These are phyloP conservation scores for Blepharisma undulans DNA, from an alignment of 169 alveolate species.

Conservation along the genomic window DNA sequence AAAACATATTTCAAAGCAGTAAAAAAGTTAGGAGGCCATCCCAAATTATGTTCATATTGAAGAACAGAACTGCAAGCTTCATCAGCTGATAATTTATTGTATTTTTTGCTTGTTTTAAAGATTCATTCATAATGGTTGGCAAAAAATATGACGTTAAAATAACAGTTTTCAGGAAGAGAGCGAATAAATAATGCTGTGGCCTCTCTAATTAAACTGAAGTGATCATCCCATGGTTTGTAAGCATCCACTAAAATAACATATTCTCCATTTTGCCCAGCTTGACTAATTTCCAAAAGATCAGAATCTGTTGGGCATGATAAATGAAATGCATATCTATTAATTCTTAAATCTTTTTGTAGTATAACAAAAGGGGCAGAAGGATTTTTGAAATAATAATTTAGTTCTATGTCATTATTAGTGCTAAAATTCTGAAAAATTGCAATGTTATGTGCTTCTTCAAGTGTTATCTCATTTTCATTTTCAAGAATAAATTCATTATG, in stretches of 20 bases:
- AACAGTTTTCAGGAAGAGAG: conserved; percentile 41
- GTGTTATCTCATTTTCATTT: too few relatives aligned
- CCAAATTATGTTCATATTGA: background rate
- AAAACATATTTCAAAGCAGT: background rate
- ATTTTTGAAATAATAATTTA: too few relatives aligned
- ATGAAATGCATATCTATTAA: too few relatives aligned
- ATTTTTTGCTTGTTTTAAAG: background rate
- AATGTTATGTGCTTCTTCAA: too few relatives aligned
- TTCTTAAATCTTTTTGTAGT: too few relatives aligned
- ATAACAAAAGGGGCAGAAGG: too few relatives aligned
- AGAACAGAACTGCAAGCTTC: background rate
- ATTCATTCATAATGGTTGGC: background rate
- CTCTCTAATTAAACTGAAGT: conserved; percentile 34
- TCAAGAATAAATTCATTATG: too few relatives aligned
- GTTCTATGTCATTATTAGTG: too few relatives aligned
- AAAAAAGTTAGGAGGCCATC: background rate
- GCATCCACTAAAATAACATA: conserved; percentile 52
- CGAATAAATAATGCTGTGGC: conserved; percentile 46
- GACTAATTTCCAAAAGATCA: too few relatives aligned
- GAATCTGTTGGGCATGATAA: too few relatives aligned
- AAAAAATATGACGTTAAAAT: conserved; percentile 51
- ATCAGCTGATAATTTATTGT: background rate
- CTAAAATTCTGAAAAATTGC: too few relatives aligned
- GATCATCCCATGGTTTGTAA: conserved; percentile 52
- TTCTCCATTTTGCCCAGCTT: background rate